phyloP scores from a whole-genome alignment of 1,284 basidiomycete species.

The Ustilago shanxiensis region DNA sequence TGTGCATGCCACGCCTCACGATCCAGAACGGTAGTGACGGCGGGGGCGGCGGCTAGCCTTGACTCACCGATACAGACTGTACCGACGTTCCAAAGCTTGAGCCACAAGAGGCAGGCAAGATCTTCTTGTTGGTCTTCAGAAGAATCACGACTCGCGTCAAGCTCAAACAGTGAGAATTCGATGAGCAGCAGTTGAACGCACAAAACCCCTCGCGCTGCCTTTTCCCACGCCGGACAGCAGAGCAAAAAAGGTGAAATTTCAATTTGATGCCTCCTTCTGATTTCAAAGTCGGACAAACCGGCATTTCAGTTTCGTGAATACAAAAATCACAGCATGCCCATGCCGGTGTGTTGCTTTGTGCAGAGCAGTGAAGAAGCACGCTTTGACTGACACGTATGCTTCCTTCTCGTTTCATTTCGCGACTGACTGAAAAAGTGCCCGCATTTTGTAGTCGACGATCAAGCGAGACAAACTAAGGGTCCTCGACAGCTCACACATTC shows the following conservation, averaged over 20 bases:
- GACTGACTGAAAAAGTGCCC: constrained; percentile 5
- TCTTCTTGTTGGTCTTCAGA: constrained; percentile 9
- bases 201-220: background rate
- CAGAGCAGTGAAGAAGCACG: background rate
- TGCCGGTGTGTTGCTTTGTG: constrained; percentile 2
- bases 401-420: background rate
- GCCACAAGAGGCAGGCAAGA: background rate
- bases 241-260: background rate
- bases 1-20: too few species aligned
- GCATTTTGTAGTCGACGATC: background rate
- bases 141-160: constrained; percentile 2
- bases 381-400: constrained; percentile 6
- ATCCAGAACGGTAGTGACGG: too few species aligned
- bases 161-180: background rate
- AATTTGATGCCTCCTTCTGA: background rate
- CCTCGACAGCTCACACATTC: too few species aligned
- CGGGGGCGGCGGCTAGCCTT: too few species aligned
- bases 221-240: constrained; percentile 21
- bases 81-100: constrained; percentile 1
- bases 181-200: too few species aligned
- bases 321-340: too few species aligned
- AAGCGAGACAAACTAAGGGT: constrained; percentile 18
- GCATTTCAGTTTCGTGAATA: background rate
- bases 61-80: too few species aligned
- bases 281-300: background rate